Conservation (phyloP, 345 rosid genomes). For the Populus tremula region DNA sequence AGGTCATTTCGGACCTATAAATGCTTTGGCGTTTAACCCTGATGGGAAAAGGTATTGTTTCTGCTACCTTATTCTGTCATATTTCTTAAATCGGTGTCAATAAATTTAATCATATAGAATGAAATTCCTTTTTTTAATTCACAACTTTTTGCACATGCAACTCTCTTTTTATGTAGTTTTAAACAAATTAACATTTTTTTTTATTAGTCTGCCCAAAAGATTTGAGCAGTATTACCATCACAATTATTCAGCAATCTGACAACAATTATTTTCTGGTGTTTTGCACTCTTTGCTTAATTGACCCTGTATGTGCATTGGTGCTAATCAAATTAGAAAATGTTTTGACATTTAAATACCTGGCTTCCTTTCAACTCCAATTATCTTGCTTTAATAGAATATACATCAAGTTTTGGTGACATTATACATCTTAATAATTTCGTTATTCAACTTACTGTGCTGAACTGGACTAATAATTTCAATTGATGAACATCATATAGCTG, state of each 20-base stretch:
- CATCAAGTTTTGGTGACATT: too few relatives aligned
- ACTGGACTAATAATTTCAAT: too few relatives aligned
- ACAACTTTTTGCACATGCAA: neutral
- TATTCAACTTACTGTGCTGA: too few relatives aligned
- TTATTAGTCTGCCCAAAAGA: neutral
- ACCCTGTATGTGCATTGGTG: too few relatives aligned
- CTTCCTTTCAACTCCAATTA: too few relatives aligned
- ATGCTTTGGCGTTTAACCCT: slow-evolving; percentile 92
- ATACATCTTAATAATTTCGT: too few relatives aligned
- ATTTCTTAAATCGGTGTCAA: neutral
- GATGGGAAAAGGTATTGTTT: slow-evolving; percentile 78
- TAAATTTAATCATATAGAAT: neutral
- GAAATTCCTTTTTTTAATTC: neutral
- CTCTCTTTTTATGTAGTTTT: neutral
- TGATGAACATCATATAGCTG: too few relatives aligned
- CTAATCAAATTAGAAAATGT: too few relatives aligned
- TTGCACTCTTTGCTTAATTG: neutral
- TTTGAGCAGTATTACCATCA: neutral
- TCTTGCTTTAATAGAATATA: too few relatives aligned
- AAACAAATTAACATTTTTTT: too few relatives aligned
- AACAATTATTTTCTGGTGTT: neutral
- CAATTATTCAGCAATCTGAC: neutral
- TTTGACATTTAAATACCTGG: too few relatives aligned
- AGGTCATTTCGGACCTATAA: slow-evolving; percentile 97
- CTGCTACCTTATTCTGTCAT: neutral